These are phyloP conservation scores for Eutrema yunnanense DNA, from an alignment of 345 rosid genomes.

Conservation along the genomic window DNA sequence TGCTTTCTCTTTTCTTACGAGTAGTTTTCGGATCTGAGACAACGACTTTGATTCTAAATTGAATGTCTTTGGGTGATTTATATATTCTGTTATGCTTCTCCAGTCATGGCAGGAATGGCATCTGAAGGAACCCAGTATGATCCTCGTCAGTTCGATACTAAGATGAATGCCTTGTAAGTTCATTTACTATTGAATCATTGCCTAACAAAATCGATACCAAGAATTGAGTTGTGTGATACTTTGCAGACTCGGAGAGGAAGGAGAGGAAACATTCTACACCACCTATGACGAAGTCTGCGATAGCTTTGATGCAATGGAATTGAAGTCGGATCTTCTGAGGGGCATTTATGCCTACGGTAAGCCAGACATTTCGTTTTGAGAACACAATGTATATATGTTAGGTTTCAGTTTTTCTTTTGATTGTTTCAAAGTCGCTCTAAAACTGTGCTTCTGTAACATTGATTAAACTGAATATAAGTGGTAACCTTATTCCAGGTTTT, in stretches of 20 bases:
- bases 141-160: slow-evolving; percentile 61
- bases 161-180: slow-evolving; percentile 75
- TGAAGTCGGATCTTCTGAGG: slow-evolving; percentile 75
- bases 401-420: not conserved
- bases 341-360: slow-evolving; percentile 94
- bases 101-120: slow-evolving; percentile 56
- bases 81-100: not conserved
- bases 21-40: slow-evolving; percentile 13
- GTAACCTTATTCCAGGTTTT: slow-evolving; percentile 36
- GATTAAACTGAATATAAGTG: not conserved
- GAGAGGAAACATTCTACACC: slow-evolving; percentile 61
- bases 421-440: not conserved
- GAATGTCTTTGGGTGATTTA: slow-evolving; percentile 4
- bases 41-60: slow-evolving; percentile 41
- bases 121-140: slow-evolving; percentile 75
- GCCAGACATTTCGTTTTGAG: slow-evolving; percentile 16
- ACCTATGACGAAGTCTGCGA: slow-evolving; percentile 77
- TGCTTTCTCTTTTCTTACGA: not conserved
- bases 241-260: slow-evolving; percentile 48
- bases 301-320: slow-evolving; percentile 78
- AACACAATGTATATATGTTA: not conserved
- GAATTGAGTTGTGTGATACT: not conserved
- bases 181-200: not conserved
- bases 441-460: not conserved
- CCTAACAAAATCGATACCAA: not conserved